Evolutionary conservation across 306 rosid genomes (phyloP).

Genomic region (Psophocarpus tetragonolobus): DNA sequence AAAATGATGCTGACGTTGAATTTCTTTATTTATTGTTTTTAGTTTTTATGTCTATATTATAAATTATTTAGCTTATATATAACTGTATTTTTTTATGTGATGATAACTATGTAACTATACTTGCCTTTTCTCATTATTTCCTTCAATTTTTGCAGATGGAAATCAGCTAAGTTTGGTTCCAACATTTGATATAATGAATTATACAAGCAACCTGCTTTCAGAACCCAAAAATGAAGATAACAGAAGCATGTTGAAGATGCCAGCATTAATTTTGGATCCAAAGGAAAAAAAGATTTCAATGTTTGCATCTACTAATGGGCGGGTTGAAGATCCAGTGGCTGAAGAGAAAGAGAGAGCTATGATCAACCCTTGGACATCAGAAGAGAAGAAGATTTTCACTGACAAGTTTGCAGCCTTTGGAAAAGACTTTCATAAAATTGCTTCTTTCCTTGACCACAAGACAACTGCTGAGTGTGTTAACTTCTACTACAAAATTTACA

Average conservation of each 20-base stretch:
- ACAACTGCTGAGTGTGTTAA: constrained; percentile 91
- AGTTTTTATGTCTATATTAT: no score
- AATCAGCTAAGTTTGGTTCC: constrained; percentile 54
- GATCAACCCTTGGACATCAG: constrained; percentile 88
- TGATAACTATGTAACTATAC: not conserved
- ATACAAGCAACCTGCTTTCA: constrained; percentile 59
- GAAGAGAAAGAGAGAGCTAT: constrained; percentile 75
- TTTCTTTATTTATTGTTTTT: no score
- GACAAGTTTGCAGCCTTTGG: constrained; percentile 63
- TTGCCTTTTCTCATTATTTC: not conserved
- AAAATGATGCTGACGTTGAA: no score
- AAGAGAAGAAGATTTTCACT: constrained; percentile 60
- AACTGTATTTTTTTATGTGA: no score
- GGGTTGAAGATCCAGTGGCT: constrained; percentile 82
- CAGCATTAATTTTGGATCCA: constrained; percentile 72
- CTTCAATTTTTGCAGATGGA: constrained; percentile 44
- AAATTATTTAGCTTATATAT: no score
- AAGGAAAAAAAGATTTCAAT: constrained; percentile 61
- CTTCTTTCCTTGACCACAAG: constrained; percentile 79
- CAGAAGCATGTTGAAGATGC: constrained; percentile 74
- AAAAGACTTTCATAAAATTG: constrained; percentile 78
- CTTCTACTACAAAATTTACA: constrained; percentile 84
- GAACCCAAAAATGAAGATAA: constrained; percentile 53
- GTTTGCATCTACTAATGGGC: constrained; percentile 71
- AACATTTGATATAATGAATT: constrained; percentile 54